These are phyloP conservation scores for Wickerhamiella galacta DNA, from an alignment of 805 yeast genomes.

Conservation along the genomic window DNA sequence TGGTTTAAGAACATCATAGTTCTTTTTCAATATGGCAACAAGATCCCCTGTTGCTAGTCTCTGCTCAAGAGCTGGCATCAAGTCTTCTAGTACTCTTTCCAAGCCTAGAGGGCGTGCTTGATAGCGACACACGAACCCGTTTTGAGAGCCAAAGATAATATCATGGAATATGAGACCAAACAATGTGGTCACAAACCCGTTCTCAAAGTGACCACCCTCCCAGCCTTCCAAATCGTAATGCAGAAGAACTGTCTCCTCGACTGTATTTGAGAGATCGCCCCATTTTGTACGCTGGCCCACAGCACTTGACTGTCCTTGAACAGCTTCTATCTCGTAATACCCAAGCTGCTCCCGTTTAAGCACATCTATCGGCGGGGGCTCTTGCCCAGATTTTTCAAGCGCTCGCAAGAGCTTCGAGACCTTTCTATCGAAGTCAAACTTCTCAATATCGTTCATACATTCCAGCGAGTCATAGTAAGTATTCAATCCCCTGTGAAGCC, in stretches of 20 bases:
- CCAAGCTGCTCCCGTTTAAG: constrained; percentile 1
- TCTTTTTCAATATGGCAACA: not conserved
- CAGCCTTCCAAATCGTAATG: constrained; percentile 19
- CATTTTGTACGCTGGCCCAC: constrained; percentile 7
- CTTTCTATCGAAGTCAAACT: constrained; percentile 16
- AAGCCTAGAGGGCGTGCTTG: constrained; percentile 21
- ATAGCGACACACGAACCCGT: constrained; percentile 20
- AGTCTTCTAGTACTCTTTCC: constrained; percentile 12
- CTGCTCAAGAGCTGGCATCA: constrained; percentile 13
- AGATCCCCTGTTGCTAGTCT: constrained; percentile 13
- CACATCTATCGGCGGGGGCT: constrained; percentile 2
- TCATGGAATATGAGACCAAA: constrained; percentile 19
- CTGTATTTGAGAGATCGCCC: constrained; percentile 14
- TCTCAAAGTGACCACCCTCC: constrained; percentile 24
- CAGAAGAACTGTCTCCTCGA: constrained; percentile 21
- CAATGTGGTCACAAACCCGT: constrained; percentile 18
- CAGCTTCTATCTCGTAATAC: not conserved
- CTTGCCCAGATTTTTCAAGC: constrained; percentile 8
- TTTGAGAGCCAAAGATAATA: constrained; percentile 18
- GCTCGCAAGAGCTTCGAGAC: constrained; percentile 10
- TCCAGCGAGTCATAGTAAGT: constrained; percentile 16
- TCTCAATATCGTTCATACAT: constrained; percentile 11
- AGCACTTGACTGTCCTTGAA: not conserved
- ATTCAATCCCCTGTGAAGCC: constrained; percentile 16
- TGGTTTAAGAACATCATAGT: constrained; percentile 7